Evolutionary conservation across 331 rosid genomes (phyloP).

Genomic region (Malus hybrid): DNA sequence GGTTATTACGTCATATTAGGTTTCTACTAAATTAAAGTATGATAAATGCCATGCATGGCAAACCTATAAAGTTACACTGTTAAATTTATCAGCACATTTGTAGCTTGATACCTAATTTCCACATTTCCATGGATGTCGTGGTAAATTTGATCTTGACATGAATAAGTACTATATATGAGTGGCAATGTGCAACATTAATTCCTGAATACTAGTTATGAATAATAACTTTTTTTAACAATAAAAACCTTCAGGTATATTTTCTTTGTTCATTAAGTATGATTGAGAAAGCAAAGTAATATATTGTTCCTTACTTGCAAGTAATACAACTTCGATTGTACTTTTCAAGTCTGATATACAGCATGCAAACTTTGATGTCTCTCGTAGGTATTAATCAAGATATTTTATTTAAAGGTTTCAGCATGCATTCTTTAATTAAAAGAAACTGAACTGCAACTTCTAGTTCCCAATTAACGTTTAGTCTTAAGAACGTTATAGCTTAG

Average conservation of each 20-base stretch:
- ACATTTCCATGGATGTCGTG: conserved; percentile 9
- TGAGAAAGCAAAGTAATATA: not conserved
- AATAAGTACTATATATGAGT: not conserved
- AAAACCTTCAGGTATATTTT: not conserved
- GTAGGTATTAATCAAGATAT: not conserved
- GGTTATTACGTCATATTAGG: conserved; percentile 21
- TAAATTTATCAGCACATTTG: conserved; percentile 27
- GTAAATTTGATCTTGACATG: conserved; percentile 7
- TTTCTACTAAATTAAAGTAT: conserved; percentile 28
- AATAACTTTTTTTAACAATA: not conserved
- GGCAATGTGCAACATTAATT: not conserved
- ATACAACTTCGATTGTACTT: not conserved
- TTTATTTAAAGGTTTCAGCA: not conserved
- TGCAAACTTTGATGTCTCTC: not conserved
- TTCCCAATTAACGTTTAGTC: not conserved
- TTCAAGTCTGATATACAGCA: not conserved
- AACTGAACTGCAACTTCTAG: not conserved
- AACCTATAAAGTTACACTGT: conserved; percentile 26
- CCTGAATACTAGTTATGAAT: not conserved
- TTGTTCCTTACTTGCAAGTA: conserved; percentile 1
- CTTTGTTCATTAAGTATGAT: not conserved
- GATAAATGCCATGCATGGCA: conserved; percentile 72
- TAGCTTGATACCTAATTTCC: conserved; percentile 25
- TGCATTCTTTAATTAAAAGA: not conserved
- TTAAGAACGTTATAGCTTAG: not conserved